Evolutionary conservation across 2,329 filamentous ascomycete genomes (phyloP), one percentile per base, ranked within the genome.

Genomic region (Cladosporium colombiae): DNA sequence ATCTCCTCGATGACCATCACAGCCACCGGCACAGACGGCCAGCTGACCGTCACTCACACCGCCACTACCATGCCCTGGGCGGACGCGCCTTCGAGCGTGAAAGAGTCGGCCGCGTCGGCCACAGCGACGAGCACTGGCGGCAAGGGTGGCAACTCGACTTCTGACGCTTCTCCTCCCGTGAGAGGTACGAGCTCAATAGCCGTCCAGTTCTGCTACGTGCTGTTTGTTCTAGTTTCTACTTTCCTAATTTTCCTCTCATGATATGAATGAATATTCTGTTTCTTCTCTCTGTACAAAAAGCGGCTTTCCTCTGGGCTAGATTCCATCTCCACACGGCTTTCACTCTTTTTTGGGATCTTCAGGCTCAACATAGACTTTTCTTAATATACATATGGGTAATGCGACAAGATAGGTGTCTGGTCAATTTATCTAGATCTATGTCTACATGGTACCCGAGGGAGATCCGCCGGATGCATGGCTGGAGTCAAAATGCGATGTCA

Each of bases 31-130:
- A 29, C 23, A 25, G 50, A 31, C 35, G 61, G 61, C 3, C 50
- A 63, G 16, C 13, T 56, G 50, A 63, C 61, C 5, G 61, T 63
- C 21, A 46, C 46, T 18, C 61, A 63, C 50, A 18, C 61, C 25
- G 61, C 50, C 16, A 63, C 61, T 16, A 63, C 61, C 7, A 63
- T 63, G 35, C 61, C 61, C 0, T 44, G 46, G 61, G 49, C 61
- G 5, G 61, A 63, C 27, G 61, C 61, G 16, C 61, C 61, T 14
- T 31, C 50, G n/a, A 55, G 49, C 27, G 61, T 46, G 7, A 63
- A 52, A 8, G 35, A 52, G 11, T 21, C 61, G 1, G 55, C 56
- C 5, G 35, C 37, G 10, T n/a, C 35, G 11, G 37, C 56, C 11
- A 29, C 56, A 25, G 37, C 56, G 14, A 44, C 56, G 2, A 25